phyloP scores from a whole-genome alignment of 1,139 yeast genomes.

The Candida sp. region DNA sequence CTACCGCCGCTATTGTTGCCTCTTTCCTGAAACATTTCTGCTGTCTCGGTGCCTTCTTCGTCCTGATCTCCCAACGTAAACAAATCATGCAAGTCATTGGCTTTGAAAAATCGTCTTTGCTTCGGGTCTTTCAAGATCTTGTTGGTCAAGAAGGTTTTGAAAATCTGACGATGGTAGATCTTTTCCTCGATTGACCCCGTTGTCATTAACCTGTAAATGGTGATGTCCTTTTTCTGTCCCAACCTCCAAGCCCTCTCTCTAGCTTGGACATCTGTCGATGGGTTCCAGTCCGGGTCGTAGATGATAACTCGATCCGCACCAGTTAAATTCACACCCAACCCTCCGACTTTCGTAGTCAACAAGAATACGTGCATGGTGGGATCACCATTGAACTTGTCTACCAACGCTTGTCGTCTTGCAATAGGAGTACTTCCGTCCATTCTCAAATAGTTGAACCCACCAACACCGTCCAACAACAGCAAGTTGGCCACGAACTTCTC shows the following conservation, averaged over 20 bases:
- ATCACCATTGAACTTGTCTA: conserved; percentile 77
- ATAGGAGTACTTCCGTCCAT: conserved; percentile 98
- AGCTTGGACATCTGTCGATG: conserved; percentile 97
- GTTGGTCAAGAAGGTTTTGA: conserved; percentile 92
- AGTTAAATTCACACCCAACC: conserved; percentile 90
- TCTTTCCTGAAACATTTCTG: conserved; percentile 65
- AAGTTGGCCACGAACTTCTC: conserved; percentile 60
- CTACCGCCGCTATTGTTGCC: conserved; percentile 39
- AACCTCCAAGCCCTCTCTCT: conserved; percentile 97
- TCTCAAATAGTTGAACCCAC: conserved; percentile 57
- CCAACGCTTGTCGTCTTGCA: conserved; percentile 72
- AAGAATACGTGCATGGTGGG: conserved; percentile 66
- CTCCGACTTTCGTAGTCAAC: conserved; percentile 94
- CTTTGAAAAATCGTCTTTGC: conserved; percentile 90
- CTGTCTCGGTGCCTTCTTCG: conserved; percentile 69
- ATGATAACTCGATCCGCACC: conserved; percentile 97
- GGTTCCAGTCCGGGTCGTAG: conserved; percentile 99
- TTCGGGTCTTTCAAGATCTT: conserved; percentile 96
- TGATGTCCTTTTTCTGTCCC: conserved; percentile 95
- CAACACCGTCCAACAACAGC: conserved; percentile 24
- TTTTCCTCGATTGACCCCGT: conserved; percentile 98
- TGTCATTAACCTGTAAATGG: conserved; percentile 89
- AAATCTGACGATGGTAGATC: conserved; percentile 94
- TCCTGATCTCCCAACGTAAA: conserved; percentile 83
- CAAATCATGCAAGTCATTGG: conserved; percentile 88